Conservation (phyloP, 208 protist genomes). For the Endotrypanum monterogeii region DNA sequence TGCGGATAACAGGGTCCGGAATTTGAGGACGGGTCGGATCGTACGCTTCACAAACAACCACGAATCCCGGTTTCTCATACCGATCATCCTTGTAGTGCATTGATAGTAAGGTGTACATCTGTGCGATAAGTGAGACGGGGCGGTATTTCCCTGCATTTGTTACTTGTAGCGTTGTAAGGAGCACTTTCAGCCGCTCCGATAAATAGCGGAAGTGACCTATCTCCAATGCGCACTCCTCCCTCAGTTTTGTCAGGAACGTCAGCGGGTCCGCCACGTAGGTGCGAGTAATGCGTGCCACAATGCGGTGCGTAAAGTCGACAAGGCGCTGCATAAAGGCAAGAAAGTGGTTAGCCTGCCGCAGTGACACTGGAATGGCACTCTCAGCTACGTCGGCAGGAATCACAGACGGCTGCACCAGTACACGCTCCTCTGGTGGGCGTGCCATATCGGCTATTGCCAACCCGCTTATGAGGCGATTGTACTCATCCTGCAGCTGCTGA, state of each 20-base stretch:
- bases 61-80: conserved; percentile 89
- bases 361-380: conserved; percentile 96
- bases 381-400: conserved; percentile 86
- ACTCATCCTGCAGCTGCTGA: conserved; percentile 93
- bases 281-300: conserved; percentile 82
- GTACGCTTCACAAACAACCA: conserved; percentile 96
- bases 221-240: conserved; percentile 87
- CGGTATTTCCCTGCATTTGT: conserved; percentile 93
- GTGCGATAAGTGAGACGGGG: conserved; percentile 90
- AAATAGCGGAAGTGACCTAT: conserved; percentile 86
- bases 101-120: conserved; percentile 96
- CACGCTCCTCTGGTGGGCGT: conserved; percentile 36
- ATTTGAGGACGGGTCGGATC: conserved; percentile 91
- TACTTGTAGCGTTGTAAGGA: conserved; percentile 96
- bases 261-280: conserved; percentile 90
- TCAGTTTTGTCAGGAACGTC: conserved; percentile 88
- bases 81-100: conserved; percentile 93
- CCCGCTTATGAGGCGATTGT: conserved; percentile 92
- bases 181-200: conserved; percentile 91
- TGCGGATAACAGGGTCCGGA: conserved; percentile 89
- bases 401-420: conserved; percentile 34
- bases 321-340: conserved; percentile 93
- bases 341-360: conserved; percentile 97
- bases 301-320: conserved; percentile 94
- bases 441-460: conserved; percentile 83